Evolutionary conservation across 495 filamentous ascomycete genomes (phyloP).

Genomic region (Pseudotulostoma volvatum): DNA sequence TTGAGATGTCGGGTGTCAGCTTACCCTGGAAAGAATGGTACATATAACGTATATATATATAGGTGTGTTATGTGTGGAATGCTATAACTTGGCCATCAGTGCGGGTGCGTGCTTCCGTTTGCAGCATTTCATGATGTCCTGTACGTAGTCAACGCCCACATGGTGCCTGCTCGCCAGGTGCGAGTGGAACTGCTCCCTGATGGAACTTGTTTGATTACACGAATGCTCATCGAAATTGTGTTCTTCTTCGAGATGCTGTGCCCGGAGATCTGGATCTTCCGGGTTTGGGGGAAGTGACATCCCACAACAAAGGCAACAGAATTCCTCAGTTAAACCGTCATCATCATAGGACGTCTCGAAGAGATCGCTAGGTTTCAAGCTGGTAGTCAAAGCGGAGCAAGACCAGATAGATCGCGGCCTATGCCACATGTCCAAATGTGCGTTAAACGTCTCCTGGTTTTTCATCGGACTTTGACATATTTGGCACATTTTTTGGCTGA

Average conservation of each 20-base stretch:
- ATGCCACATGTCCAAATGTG: neutral
- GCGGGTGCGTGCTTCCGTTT: neutral
- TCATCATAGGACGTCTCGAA: neutral
- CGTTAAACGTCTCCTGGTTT: neutral
- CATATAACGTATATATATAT: too few species aligned
- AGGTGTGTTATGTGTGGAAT: too few species aligned
- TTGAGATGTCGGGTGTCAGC: too few species aligned
- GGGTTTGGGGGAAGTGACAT: neutral
- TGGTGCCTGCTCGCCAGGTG: neutral
- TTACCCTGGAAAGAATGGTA: too few species aligned
- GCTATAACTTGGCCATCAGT: too few species aligned
- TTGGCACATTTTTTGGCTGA: neutral
- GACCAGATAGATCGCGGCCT: neutral
- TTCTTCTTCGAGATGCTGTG: neutral
- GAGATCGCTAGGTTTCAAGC: neutral
- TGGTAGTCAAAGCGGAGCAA: neutral
- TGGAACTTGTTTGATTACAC: neutral
- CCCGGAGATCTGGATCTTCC: neutral
- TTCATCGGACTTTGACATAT: neutral
- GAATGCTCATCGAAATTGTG: neutral
- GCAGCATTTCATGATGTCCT: neutral
- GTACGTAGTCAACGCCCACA: neutral
- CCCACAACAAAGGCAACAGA: neutral
- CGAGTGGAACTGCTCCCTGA: neutral
- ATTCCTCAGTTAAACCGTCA: neutral